These are phyloP conservation scores for Paraconiothyrium brasiliense DNA, from an alignment of 2,329 filamentous ascomycete species.

Conservation along the genomic window DNA sequence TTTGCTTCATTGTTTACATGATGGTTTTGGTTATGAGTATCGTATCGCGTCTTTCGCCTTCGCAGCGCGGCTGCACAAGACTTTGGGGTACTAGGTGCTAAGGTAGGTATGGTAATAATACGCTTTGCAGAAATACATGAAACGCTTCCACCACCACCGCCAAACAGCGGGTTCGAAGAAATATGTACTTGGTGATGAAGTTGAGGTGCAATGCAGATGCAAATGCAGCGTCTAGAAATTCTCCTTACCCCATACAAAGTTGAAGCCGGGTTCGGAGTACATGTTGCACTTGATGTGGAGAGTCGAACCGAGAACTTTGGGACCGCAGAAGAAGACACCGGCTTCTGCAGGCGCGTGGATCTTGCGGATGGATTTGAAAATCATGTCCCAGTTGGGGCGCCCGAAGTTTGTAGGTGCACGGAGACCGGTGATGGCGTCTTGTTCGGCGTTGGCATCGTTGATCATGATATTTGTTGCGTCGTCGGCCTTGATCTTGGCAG, in stretches of 20 bases:
- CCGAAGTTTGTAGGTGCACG: conserved; percentile 86
- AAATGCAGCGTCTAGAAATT: conserved; percentile 63
- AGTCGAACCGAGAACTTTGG: conserved; percentile 78
- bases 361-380: conserved; percentile 84
- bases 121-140: conserved; percentile 7
- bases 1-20: conserved; percentile 10
- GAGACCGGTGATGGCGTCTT: conserved; percentile 84
- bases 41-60: conserved; percentile 8
- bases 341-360: conserved; percentile 60
- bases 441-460: conserved; percentile 85
- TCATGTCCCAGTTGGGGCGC: conserved; percentile 88
- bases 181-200: conserved; percentile 28
- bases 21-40: conserved; percentile 10
- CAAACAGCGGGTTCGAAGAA: conserved; percentile 10
- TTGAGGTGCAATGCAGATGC: not conserved
- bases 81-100: conserved; percentile 11
- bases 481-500: conserved; percentile 84
- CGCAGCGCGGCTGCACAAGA: conserved; percentile 9
- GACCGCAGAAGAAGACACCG: conserved; percentile 77
- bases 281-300: conserved; percentile 88
- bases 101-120: conserved; percentile 12
- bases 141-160: conserved; percentile 17
- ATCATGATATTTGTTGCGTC: conserved; percentile 94
- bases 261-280: conserved; percentile 81
- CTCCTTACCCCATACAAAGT: conserved; percentile 75